These are phyloP conservation scores for Cordyceps pruinosa DNA, from an alignment of 2,329 filamentous ascomycete species.

Conservation along the genomic window DNA sequence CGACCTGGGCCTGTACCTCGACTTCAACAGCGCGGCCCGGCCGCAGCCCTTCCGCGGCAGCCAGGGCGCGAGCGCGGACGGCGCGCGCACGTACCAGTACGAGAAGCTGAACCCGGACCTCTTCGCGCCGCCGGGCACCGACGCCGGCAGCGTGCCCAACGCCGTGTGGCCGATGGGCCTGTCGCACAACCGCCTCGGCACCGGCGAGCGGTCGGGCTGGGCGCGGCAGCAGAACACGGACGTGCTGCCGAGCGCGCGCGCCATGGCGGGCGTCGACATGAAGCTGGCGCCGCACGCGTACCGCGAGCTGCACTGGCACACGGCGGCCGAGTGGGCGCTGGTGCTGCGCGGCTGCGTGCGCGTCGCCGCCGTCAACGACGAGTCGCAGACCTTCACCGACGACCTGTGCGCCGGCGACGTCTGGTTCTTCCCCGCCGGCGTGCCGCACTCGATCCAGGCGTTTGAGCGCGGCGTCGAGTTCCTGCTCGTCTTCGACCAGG, in stretches of 20 bases:
- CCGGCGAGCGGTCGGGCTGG: constrained; percentile 41
- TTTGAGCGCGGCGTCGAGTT: constrained; percentile 51
- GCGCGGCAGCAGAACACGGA: constrained; percentile 45
- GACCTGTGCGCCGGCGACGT: constrained; percentile 44
- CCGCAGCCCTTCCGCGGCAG: constrained; percentile 50
- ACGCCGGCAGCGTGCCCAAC: constrained; percentile 39
- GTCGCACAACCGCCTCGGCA: constrained; percentile 41
- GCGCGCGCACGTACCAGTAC: constrained; percentile 42
- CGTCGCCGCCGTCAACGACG: constrained; percentile 44
- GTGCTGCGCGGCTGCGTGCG: constrained; percentile 47
- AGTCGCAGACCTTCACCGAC: constrained; percentile 41
- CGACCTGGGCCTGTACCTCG: constrained; percentile 38
- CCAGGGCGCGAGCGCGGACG: constrained; percentile 43
- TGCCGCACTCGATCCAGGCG: constrained; percentile 48
- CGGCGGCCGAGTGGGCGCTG: constrained; percentile 44
- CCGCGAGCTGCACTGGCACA: constrained; percentile 59
- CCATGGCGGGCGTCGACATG: constrained; percentile 55
- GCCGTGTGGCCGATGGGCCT: constrained; percentile 50
- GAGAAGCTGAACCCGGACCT: constrained; percentile 49
- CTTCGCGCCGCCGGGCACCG: constrained; percentile 47
- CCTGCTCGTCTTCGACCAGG: constrained; percentile 53
- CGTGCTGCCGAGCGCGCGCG: constrained; percentile 42
- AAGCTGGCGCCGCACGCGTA: constrained; percentile 50
- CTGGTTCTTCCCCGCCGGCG: constrained; percentile 46
- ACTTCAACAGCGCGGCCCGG: constrained; percentile 44